A percentile compares a stretch with the other conserved stretches of the same genome.
Conservation (phyloP, 2,329 filamentous ascomycete species). For the Cladosporium sphaerospermum region DNA sequence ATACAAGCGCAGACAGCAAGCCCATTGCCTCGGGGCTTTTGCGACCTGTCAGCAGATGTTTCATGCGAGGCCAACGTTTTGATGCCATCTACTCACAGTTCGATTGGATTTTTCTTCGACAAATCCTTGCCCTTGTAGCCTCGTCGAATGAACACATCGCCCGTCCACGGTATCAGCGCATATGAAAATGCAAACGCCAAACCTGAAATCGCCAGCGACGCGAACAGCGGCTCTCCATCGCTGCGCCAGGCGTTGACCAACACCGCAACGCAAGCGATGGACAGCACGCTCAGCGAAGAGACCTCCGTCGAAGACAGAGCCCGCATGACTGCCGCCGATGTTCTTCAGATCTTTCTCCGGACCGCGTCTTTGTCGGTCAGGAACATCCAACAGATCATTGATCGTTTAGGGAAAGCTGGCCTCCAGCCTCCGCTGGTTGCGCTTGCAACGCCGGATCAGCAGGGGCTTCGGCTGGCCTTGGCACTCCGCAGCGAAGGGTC, state of each 20-base stretch:
- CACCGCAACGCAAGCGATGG: conserved; percentile 63
- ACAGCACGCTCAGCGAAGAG: conserved; percentile 56
- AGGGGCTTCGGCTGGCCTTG: background rate
- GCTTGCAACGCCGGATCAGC: conserved; percentile 3
- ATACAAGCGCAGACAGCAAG: conserved; percentile 84
- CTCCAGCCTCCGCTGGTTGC: too few species aligned
- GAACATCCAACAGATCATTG: too few species aligned
- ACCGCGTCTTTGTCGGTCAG: too few species aligned
- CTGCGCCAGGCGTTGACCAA: conserved; percentile 75
- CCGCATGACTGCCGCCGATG: background rate
- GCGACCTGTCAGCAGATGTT: conserved; percentile 17
- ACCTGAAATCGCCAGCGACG: conserved; percentile 78
- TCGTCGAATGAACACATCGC: conserved; percentile 77
- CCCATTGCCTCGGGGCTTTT: conserved; percentile 88
- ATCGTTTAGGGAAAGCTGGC: background rate
- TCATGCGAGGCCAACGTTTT: background rate
- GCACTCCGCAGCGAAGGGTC: background rate
- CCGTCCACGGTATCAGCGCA: conserved; percentile 87
- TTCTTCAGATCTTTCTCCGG: too few species aligned
- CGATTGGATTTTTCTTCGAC: conserved; percentile 66
- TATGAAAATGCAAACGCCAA: conserved; percentile 78
- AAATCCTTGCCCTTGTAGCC: conserved; percentile 87
- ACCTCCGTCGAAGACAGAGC: conserved; percentile 49
- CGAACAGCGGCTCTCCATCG: conserved; percentile 82
- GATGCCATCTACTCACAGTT: conserved; percentile 54